Evolutionary conservation across 306 rosid genomes (phyloP).

Genomic region (Aeschynomene evenia): DNA sequence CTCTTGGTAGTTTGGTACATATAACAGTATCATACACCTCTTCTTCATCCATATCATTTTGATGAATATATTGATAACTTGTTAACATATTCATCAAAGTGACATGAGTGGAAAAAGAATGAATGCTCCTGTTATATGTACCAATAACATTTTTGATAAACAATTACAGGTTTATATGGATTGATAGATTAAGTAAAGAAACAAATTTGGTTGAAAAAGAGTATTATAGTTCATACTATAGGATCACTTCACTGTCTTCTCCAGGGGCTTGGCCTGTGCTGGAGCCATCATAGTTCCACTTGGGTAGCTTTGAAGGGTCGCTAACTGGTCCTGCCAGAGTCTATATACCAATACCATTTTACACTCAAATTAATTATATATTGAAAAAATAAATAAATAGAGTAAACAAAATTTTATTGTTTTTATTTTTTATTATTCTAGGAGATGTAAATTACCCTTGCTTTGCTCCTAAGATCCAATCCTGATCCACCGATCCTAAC

Average conservation of each 20-base stretch:
- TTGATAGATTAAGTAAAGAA: not conserved
- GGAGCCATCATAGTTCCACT: conserved; percentile 83
- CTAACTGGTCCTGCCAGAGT: conserved; percentile 42
- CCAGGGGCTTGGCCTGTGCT: conserved; percentile 99
- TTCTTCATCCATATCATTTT: no score
- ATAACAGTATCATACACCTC: no score
- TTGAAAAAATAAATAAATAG: not conserved
- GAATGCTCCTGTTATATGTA: no score
- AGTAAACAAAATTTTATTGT: no score
- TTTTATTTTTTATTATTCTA: not conserved
- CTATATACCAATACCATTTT: conserved; percentile 27
- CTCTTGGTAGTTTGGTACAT: no score
- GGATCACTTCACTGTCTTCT: conserved; percentile 87
- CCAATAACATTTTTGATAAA: no score
- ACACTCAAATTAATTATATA: not conserved
- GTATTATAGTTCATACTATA: conserved; percentile 63
- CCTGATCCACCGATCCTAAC: conserved; percentile 96
- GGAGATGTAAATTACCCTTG: conserved; percentile 54
- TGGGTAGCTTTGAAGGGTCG: conserved; percentile 52
- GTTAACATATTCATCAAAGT: no score
- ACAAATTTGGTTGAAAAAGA: not conserved
- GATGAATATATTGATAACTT: no score
- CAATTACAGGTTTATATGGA: not conserved
- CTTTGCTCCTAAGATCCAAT: conserved; percentile 92
- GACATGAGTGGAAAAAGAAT: no score